These are phyloP conservation scores for Lactuca sativa DNA, from an alignment of 129 eudicot genomes.

Conservation along the genomic window DNA sequence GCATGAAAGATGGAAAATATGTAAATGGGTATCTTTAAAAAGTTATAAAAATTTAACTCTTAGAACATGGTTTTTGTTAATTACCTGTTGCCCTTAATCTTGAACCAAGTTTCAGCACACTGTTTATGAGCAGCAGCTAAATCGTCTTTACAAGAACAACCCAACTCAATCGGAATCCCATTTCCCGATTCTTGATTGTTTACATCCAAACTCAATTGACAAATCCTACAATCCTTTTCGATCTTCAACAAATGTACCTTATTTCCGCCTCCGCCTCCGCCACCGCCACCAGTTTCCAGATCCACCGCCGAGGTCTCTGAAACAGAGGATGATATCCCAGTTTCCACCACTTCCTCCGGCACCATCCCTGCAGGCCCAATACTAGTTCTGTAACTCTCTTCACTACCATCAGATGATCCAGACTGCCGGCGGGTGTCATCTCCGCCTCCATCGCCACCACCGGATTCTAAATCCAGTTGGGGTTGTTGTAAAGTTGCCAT, in stretches of 20 bases:
- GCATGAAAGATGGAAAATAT: neutral
- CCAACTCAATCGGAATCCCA: slow-evolving; percentile 71
- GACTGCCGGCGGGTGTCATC: neutral
- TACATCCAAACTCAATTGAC: slow-evolving; percentile 72
- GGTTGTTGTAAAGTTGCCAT: slow-evolving; percentile 30
- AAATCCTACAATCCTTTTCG: slow-evolving; percentile 79
- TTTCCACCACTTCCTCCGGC: slow-evolving; percentile 30
- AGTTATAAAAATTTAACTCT: neutral
- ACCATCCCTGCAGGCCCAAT: slow-evolving; percentile 34
- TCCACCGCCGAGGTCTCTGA: slow-evolving; percentile 56
- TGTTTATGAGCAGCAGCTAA: slow-evolving; percentile 83
- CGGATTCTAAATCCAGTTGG: slow-evolving; percentile 40
- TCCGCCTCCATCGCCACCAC: neutral
- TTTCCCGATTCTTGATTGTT: slow-evolving; percentile 45
- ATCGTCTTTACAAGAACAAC: slow-evolving; percentile 87
- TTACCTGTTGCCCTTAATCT: slow-evolving; percentile 86
- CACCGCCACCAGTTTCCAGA: slow-evolving; percentile 30
- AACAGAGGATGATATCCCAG: slow-evolving; percentile 38
- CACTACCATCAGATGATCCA: neutral
- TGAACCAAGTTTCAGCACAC: slow-evolving; percentile 95
- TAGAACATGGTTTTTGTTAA: slow-evolving; percentile 10
- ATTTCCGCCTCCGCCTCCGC: slow-evolving; percentile 3
- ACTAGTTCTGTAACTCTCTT: neutral
- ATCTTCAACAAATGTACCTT: slow-evolving; percentile 37
- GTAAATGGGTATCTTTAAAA: neutral